Base-by-base conservation (phyloP, 2,329 filamentous ascomycete genomes). In the Microsporum canis region DNA sequence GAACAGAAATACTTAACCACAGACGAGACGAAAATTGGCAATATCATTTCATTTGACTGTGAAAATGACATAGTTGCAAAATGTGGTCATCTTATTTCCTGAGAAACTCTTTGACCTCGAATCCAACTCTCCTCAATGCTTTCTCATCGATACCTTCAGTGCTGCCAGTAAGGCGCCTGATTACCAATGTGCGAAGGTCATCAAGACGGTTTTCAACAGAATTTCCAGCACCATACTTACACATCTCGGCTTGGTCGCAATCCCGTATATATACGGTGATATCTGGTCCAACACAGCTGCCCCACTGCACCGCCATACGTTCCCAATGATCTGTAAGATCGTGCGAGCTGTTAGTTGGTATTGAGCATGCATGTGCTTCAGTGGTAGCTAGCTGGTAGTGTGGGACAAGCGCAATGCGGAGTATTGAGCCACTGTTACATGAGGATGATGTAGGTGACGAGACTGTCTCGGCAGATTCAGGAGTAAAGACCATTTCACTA, bases 231-330 rank as follows among this genome's bases (percentile, higher is more conserved):
- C 78, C 80, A 59, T 70, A 68, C 5, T 71, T 72, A 3, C 72
- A 72, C 47, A 78, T 61, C 57, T 79, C 72, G 23, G 73, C 73
- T 49, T 72, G 71, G 17, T 72, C 70, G 56, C 72, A 72, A 41
- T 77, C 73, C 3, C 73, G 72, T 55, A 79, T 72, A 59, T 76
- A 76, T 10, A 79, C 71, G 0, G 76, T 78, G 58, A 78, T 73
- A 63, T 97, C 92, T 0, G 92, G 85, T 0, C 88, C 89, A 0
- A 91, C 81, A 60, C 89, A 88, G 7, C 90, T 89, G 7, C 91
- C 85, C 92, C 92, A 97, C 27, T 96, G 82, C 49, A 88, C 92
- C 39, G 92, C 92, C 79, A 94, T 90, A 92, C 92, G 97, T 73
- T 95, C 88, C 91, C 92, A 97, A 75, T 97, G 92, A 68, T 95